A percentile compares a stretch with the other conserved stretches of the same genome.
Conservation (phyloP, 1,284 basidiomycete genomes). For the Ceratobasidium sp. region DNA sequence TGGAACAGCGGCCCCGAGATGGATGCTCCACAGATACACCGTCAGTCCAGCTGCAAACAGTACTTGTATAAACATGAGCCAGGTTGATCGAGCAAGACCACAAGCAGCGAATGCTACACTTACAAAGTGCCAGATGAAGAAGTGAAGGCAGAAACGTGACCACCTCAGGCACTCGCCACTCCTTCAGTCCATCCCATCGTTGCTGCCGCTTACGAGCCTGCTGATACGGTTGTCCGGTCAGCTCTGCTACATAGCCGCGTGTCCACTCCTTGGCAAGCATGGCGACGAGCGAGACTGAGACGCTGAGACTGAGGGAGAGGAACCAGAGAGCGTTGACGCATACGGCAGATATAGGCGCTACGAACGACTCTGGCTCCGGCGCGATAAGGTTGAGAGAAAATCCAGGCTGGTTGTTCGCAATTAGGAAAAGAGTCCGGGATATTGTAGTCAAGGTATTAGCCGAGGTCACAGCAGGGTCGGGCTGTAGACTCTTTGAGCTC, state of each 20-base stretch:
- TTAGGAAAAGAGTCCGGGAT: slow-evolving; percentile 12
- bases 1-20: slow-evolving; percentile 9
- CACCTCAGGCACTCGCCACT: neutral
- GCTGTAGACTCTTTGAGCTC: slow-evolving; percentile 2
- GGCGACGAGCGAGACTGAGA: slow-evolving; percentile 18
- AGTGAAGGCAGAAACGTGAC: neutral
- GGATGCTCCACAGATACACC: slow-evolving; percentile 8
- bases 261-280: slow-evolving; percentile 36
- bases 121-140: slow-evolving; percentile 3
- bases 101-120: too few relatives aligned
- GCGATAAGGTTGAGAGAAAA: neutral
- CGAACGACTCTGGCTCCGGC: neutral
- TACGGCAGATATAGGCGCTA: neutral
- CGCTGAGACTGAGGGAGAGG: slow-evolving; percentile 22
- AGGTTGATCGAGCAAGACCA: too few relatives aligned
- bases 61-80: neutral
- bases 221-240: slow-evolving; percentile 18
- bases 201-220: slow-evolving; percentile 26
- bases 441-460: slow-evolving; percentile 21
- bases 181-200: neutral
- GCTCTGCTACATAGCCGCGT: slow-evolving; percentile 15
- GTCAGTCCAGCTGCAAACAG: slow-evolving; percentile 13
- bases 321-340: slow-evolving; percentile 28
- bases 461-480: neutral
- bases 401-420: neutral